phyloP scores from a whole-genome alignment of 345 rosid species.

The Eucalyptus viminalis region DNA sequence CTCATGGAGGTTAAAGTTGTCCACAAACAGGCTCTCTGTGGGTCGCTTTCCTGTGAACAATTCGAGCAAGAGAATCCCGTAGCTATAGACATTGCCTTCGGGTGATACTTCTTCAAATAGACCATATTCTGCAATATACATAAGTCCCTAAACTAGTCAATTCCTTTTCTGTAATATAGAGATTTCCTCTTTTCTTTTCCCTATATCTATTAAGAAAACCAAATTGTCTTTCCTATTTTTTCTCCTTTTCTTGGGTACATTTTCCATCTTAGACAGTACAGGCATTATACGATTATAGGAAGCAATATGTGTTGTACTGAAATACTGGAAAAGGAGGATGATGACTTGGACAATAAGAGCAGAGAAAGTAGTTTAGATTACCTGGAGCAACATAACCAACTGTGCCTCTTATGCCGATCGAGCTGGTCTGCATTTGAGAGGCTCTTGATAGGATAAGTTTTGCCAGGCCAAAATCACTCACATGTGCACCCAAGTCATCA shows the following conservation, averaged over 20 bases:
- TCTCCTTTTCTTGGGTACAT: neutral
- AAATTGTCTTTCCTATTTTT: neutral
- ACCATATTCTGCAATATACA: neutral
- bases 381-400: conserved; percentile 11
- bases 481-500: neutral
- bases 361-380: neutral
- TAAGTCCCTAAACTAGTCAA: neutral
- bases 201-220: neutral
- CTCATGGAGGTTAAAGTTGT: neutral
- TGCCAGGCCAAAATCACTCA: conserved; percentile 7
- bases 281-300: neutral
- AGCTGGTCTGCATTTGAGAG: neutral
- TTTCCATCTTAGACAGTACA: neutral
- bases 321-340: neutral
- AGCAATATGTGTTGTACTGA: neutral
- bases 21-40: neutral
- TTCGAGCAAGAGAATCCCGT: neutral
- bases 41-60: neutral
- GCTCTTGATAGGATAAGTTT: neutral
- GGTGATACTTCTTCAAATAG: neutral
- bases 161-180: neutral
- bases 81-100: neutral
- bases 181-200: neutral
- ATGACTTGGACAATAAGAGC: neutral
- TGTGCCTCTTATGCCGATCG: neutral